Evolutionary conservation across 2,329 filamentous ascomycete species (phyloP), one percentile per base, ranked within the genome.

Genomic region (Botryosphaeria dothidea): DNA sequence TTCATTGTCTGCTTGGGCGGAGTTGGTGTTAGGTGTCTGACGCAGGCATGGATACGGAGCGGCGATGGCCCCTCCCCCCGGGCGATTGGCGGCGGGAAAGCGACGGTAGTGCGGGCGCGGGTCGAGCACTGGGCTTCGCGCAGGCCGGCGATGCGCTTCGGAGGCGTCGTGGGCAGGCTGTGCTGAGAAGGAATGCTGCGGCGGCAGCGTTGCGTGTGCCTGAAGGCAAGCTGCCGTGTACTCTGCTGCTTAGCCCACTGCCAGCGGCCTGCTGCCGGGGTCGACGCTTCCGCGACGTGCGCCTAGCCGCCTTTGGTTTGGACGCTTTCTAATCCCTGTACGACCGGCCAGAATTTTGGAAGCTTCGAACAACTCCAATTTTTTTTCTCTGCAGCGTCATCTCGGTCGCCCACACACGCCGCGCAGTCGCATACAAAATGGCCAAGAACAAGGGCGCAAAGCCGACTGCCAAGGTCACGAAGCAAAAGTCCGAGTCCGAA

Each of bases 381-480:
- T 36, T 60, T 57, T 36, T 21, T 49, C 38, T 17, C 36, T 25
- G 13, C 19, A 25, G 15, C 21, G 27, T 8, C 43, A 51, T 11
- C 19, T 3, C 29, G 17, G 4, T 23, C 31, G 11, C 11, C 19
- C 31, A 11, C 54, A 11, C 56, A 54, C 38, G n/a, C 29, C 51
- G 21, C 36, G 3, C 48, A 38, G 11, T 29, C 27, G 3, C 48
- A 19, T 38, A 27, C 48, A 52, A 15, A 41, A 66, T 66, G 54
- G 62, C 62, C 51, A 64, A 58, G 62, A 54, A 27, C 58, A 66
- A 66, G 49, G 46, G 25, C 54, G 31, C 61, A 25, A 64, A 66
- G 48, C 27, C 56, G 27, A 21, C 45, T 43, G 29, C 21, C 43
- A 65, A 52, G 49, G 61, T 41, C 58, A 48, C 48, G n/a, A 65